phyloP scores from a whole-genome alignment of 768 basidiomycete species.

The Hydnomerulius pinastri region DNA sequence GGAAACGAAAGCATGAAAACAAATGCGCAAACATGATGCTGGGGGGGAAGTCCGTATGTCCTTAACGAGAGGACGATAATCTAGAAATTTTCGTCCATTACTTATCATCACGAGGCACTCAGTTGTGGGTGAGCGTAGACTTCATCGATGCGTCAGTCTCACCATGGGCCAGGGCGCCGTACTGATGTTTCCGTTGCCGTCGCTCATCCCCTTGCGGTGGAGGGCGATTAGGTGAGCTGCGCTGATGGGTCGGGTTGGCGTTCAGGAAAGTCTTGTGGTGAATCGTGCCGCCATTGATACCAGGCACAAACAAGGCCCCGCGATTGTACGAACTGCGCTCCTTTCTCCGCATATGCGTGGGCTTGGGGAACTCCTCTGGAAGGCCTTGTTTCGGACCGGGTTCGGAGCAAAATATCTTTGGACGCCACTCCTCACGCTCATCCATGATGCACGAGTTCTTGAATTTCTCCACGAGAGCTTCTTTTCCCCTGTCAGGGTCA shows the following conservation, averaged over 20 bases:
- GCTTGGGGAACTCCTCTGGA: conserved; percentile 78
- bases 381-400: conserved; percentile 71
- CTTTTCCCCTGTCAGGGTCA: conserved; percentile 65
- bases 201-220: conserved; percentile 24
- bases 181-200: conserved; percentile 21
- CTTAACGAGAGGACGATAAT: not conserved
- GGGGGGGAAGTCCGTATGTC: not conserved
- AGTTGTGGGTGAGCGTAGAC: too few species aligned
- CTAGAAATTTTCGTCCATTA: not conserved
- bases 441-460: conserved; percentile 92
- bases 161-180: conserved; percentile 4
- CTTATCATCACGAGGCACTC: not conserved
- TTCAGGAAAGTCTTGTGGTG: conserved; percentile 32
- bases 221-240: conserved; percentile 14
- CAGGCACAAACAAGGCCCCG: conserved; percentile 67
- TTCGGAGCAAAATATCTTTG: conserved; percentile 80
- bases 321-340: conserved; percentile 82
- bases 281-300: conserved; percentile 27
- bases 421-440: conserved; percentile 78
- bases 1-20: not conserved
- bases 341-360: conserved; percentile 79
- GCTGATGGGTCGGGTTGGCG: conserved; percentile 18
- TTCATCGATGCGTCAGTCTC: conserved; percentile 7
- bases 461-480: conserved; percentile 89
- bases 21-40: not conserved